Percentiles rank a stretch among this genome's conserved stretches.
These are phyloP conservation scores for Apophysomyces sp. DNA, from an alignment of 371 early-diverging fungal genomes.

Conservation along the genomic window DNA sequence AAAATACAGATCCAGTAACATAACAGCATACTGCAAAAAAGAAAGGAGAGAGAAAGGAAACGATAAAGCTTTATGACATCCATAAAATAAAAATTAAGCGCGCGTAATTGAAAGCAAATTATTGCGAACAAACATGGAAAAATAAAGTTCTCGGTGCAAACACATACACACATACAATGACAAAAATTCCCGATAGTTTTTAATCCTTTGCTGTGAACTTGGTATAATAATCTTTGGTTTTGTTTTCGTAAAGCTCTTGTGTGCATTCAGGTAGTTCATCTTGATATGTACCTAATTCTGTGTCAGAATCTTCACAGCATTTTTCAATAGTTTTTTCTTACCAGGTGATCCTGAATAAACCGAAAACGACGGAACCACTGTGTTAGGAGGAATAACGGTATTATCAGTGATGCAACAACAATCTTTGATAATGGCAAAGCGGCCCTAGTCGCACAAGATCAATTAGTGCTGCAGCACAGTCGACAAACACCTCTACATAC, in stretches of 20 bases:
- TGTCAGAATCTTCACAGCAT: neutral
- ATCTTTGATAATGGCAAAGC: constrained; percentile 94
- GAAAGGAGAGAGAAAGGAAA: neutral
- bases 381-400: constrained; percentile 89
- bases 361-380: constrained; percentile 90
- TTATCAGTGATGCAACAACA: constrained; percentile 88
- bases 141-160: neutral
- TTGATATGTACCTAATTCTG: constrained; percentile 54
- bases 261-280: constrained; percentile 86
- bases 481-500: too few species aligned
- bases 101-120: neutral
- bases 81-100: neutral
- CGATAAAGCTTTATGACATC: neutral
- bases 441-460: constrained; percentile 59
- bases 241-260: constrained; percentile 73
- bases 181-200: neutral
- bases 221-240: constrained; percentile 75
- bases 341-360: constrained; percentile 84
- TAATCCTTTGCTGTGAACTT: constrained; percentile 68
- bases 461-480: neutral
- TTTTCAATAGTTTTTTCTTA: constrained; percentile 9
- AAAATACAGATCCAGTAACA: neutral
- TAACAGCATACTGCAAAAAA: neutral
- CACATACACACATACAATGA: neutral
- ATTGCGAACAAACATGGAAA: neutral